Percentiles rank a stretch among this genome's conserved stretches.
Conservation (phyloP, 176 grass and related monocot genomes). For the Bothriochloa decipiens region DNA sequence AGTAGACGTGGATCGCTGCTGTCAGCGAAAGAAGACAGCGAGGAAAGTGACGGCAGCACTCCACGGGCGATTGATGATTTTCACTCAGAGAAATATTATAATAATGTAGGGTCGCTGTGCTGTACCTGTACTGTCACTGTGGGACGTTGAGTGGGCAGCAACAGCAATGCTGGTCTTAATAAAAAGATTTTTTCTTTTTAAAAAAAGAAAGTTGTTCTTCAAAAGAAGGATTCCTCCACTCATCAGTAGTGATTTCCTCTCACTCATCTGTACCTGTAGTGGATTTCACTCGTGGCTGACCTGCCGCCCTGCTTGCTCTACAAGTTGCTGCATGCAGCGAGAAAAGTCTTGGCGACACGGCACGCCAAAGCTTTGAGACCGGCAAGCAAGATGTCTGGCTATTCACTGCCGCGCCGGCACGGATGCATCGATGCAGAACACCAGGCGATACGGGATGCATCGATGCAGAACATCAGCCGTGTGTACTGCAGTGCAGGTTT, state of each 20-base stretch:
- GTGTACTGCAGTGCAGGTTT: too few relatives aligned
- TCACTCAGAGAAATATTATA: not conserved
- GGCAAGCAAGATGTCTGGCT: not conserved
- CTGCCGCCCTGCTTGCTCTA: too few relatives aligned
- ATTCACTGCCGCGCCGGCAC: not conserved
- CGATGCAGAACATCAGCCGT: too few relatives aligned
- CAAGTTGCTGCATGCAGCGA: too few relatives aligned
- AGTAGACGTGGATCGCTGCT: not conserved
- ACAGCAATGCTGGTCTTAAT: not conserved
- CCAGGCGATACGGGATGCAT: too few relatives aligned
- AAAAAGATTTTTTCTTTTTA: too few relatives aligned
- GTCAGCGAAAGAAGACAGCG: not conserved
- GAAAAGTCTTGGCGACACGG: not conserved
- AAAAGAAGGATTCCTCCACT: not conserved
- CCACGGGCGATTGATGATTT: not conserved
- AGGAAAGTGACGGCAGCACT: conserved; percentile 2
- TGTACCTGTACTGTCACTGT: not conserved
- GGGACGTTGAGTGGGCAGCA: not conserved
- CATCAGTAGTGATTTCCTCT: too few relatives aligned
- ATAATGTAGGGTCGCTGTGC: not conserved
- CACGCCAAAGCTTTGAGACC: not conserved
- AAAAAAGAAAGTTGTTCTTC: too few relatives aligned
- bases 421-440: too few relatives aligned
- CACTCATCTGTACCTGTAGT: too few relatives aligned
- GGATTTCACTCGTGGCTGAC: too few relatives aligned